Percentiles rank a stretch among this genome's conserved stretches.
Conservation (phyloP, 768 basidiomycete species). For the Termitomyces sp. region DNA sequence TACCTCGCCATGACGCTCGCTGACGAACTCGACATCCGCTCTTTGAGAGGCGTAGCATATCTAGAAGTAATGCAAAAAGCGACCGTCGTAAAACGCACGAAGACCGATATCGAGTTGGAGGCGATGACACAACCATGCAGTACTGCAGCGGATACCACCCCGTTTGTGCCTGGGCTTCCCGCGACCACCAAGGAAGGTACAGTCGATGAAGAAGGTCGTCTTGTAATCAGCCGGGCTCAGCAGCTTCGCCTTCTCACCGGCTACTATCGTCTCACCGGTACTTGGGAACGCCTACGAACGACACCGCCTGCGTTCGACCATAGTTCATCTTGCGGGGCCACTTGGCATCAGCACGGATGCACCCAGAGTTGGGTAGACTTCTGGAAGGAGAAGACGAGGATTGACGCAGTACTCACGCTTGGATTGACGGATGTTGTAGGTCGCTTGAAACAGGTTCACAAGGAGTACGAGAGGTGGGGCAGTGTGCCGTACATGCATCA, state of each 20-base stretch:
- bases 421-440: conserved; percentile 66
- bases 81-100: conserved; percentile 32
- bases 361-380: conserved; percentile 72
- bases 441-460: conserved; percentile 52
- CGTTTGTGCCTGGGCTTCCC: background rate
- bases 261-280: conserved; percentile 59
- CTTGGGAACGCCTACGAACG: conserved; percentile 61
- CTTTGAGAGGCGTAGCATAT: conserved; percentile 61
- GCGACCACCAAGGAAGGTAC: conserved; percentile 22
- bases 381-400: conserved; percentile 71
- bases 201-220: conserved; percentile 36
- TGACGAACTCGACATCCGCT: conserved; percentile 60
- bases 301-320: conserved; percentile 62
- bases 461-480: conserved; percentile 68
- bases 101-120: conserved; percentile 23
- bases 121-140: conserved; percentile 1
- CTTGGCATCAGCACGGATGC: conserved; percentile 71
- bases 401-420: conserved; percentile 53
- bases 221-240: conserved; percentile 52
- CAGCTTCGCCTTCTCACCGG: conserved; percentile 64
- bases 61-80: conserved; percentile 70
- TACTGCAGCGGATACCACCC: background rate
- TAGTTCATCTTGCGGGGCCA: conserved; percentile 53
- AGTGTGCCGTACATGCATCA: conserved; percentile 76
- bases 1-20: conserved; percentile 70